These are phyloP conservation scores for Chlamydomonas sphaeroides DNA, from an alignment of 139 green algal species.

Conservation along the genomic window DNA sequence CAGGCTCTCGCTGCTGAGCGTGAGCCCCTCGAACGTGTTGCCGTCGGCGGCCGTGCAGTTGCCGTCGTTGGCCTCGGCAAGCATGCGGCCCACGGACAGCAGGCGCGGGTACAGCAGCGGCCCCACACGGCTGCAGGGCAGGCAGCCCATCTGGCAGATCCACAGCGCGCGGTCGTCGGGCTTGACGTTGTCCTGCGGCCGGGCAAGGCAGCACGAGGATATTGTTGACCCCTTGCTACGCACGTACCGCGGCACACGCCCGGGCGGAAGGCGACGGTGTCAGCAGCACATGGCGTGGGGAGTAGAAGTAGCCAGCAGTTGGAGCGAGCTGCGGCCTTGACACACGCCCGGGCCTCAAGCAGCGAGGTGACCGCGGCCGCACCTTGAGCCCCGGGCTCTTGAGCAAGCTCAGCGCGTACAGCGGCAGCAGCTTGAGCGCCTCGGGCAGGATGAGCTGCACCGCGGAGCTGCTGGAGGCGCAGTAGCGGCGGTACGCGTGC, in stretches of 20 bases:
- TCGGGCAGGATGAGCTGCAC: slow-evolving; percentile 94
- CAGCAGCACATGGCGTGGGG: too few relatives aligned
- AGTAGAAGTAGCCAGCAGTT: too few relatives aligned
- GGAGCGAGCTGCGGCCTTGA: too few relatives aligned
- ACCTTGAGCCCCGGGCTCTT: slow-evolving; percentile 80
- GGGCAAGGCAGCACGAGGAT: too few relatives aligned
- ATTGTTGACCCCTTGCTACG: too few relatives aligned
- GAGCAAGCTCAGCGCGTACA: slow-evolving; percentile 81
- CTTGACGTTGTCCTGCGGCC: slow-evolving; percentile 62
- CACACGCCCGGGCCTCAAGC: too few relatives aligned
- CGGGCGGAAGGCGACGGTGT: too few relatives aligned
- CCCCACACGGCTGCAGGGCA: slow-evolving; percentile 60
- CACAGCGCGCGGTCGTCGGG: slow-evolving; percentile 62
- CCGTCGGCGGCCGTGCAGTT: slow-evolving; percentile 19
- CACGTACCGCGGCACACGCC: too few relatives aligned
- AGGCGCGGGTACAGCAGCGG: slow-evolving; percentile 77
- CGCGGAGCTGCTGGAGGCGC: slow-evolving; percentile 59
- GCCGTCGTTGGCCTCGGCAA: slow-evolving; percentile 7
- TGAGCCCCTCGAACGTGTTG: slow-evolving; percentile 39
- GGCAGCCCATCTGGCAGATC: slow-evolving; percentile 62
- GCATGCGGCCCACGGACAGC: slow-evolving; percentile 57
- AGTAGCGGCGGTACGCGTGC: slow-evolving; percentile 72
- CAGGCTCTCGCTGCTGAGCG: slow-evolving; percentile 68
- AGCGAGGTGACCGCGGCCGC: slow-evolving; percentile 22
- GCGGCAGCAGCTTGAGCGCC: slow-evolving; percentile 90